A percentile compares a stretch with the other conserved stretches of the same genome.
These are phyloP conservation scores for Tolypocladium capitatum DNA, from an alignment of 2,329 filamentous ascomycete genomes.

Conservation along the genomic window DNA sequence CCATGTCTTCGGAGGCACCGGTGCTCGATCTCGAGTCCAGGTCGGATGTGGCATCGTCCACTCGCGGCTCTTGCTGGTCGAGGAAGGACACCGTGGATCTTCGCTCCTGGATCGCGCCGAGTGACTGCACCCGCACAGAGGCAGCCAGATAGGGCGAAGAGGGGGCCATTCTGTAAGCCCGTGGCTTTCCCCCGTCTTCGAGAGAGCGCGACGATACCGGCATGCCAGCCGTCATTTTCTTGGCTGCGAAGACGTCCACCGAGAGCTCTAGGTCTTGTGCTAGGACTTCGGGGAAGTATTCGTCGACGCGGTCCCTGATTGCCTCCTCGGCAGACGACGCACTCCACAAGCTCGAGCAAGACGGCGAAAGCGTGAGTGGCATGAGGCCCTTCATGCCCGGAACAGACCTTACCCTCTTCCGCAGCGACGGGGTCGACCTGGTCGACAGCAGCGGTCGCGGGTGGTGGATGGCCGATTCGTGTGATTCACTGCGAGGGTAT, in stretches of 20 bases:
- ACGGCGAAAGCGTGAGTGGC: conserved; percentile 20
- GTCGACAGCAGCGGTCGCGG: conserved; percentile 5
- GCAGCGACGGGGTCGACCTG: conserved; percentile 7
- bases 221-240: conserved; percentile 37
- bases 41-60: conserved; percentile 18
- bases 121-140: conserved; percentile 15
- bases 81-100: conserved; percentile 22
- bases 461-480: background rate
- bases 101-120: conserved; percentile 22
- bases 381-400: conserved; percentile 25
- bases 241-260: conserved; percentile 32
- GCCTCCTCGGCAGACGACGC: conserved; percentile 11
- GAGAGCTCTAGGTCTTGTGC: conserved; percentile 39
- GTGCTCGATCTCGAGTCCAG: conserved; percentile 16
- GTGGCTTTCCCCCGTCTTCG: conserved; percentile 10
- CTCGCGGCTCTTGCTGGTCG: conserved; percentile 8
- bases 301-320: conserved; percentile 18
- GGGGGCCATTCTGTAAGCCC: conserved; percentile 4
- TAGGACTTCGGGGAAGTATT: conserved; percentile 43
- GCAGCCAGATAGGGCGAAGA: conserved; percentile 16
- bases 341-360: conserved; percentile 11
- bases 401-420: conserved; percentile 19
- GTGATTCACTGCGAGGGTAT: background rate
- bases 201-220: conserved; percentile 25
- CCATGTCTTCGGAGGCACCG: conserved; percentile 18